A percentile compares a stretch with the other conserved stretches of the same genome.
Conservation (phyloP, 2,329 filamentous ascomycete genomes). For the Xylaria sp. region DNA sequence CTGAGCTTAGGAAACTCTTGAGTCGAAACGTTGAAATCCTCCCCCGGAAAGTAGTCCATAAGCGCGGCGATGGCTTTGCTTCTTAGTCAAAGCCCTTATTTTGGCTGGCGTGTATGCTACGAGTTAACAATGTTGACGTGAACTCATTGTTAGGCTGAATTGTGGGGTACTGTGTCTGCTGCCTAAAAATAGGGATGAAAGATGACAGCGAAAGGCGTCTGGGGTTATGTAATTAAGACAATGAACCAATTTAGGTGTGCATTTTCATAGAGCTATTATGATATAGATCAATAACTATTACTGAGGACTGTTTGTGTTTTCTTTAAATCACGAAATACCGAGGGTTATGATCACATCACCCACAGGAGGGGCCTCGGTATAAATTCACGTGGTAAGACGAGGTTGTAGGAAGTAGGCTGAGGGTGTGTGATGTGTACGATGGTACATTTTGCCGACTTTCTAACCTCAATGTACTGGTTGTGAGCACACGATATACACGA, state of each 20-base stretch:
- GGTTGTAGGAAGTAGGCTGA: background rate
- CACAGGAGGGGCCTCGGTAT: background rate
- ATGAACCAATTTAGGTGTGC: background rate
- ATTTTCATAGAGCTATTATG: background rate
- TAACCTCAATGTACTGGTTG: background rate
- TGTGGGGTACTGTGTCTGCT: background rate
- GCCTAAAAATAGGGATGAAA: background rate
- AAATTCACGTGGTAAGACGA: background rate
- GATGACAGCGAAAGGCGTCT: slow-evolving; percentile 14
- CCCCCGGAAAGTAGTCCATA: slow-evolving; percentile 36
- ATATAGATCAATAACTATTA: background rate
- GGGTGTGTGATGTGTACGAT: background rate
- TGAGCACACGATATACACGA: too few species aligned
- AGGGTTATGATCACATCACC: background rate
- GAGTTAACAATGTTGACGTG: slow-evolving; percentile 23
- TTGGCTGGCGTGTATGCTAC: background rate
- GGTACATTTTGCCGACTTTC: background rate
- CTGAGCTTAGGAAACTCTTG: slow-evolving; percentile 60
- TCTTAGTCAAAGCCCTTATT: slow-evolving; percentile 19
- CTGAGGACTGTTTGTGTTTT: background rate
- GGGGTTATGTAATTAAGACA: background rate
- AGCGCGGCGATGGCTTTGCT: slow-evolving; percentile 35
- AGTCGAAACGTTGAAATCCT: slow-evolving; percentile 47
- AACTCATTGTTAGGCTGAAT: background rate
- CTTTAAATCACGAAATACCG: background rate